Conservation (phyloP, 768 basidiomycete species). For the Rickenella mellea region DNA sequence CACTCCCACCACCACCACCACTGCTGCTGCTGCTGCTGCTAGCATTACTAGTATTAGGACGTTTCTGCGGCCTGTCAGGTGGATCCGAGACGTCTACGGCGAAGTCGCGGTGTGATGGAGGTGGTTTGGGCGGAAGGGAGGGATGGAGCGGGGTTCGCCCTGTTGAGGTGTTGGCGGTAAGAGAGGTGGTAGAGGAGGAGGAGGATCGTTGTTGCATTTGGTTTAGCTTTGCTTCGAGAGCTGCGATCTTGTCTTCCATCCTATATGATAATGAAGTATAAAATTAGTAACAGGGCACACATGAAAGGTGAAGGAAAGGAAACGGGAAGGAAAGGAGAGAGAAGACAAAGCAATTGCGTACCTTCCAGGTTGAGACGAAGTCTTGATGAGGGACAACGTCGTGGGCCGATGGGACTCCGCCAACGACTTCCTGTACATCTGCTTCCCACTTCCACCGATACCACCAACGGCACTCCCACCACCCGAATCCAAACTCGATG, state of each 20-base stretch:
- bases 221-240: slow-evolving; percentile 90
- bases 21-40: neutral
- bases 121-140: slow-evolving; percentile 16
- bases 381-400: slow-evolving; percentile 78
- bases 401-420: slow-evolving; percentile 66
- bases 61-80: neutral
- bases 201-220: slow-evolving; percentile 47
- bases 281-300: neutral
- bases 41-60: neutral
- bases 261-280: slow-evolving; percentile 26
- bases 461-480: slow-evolving; percentile 12
- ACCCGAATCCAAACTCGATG: slow-evolving; percentile 28
- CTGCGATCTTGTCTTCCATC: slow-evolving; percentile 83
- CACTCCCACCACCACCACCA: neutral
- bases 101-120: neutral
- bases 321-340: too few species aligned
- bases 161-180: slow-evolving; percentile 6
- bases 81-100: too few species aligned
- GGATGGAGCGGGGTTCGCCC: slow-evolving; percentile 17
- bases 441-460: slow-evolving; percentile 12
- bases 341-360: slow-evolving; percentile 23
- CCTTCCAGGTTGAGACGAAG: slow-evolving; percentile 38
- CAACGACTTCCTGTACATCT: slow-evolving; percentile 30
- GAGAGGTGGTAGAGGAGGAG: neutral
- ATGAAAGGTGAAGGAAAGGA: neutral